Percentiles rank a stretch among this genome's conserved stretches.
phyloP scores from a whole-genome alignment of 768 basidiomycete genomes.

The Kockovaella imperatae region DNA sequence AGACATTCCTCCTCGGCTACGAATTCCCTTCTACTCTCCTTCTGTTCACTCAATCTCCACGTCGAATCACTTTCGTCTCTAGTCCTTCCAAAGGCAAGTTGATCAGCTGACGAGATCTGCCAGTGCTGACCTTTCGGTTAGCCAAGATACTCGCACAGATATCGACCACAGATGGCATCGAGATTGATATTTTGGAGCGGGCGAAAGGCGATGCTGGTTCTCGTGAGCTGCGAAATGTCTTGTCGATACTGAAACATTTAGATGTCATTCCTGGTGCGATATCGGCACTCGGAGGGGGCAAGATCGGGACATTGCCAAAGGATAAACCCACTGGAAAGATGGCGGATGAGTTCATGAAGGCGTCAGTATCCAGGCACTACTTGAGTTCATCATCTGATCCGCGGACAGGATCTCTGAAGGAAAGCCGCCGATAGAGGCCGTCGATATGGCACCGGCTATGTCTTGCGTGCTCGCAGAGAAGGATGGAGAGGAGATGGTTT shows the following conservation, averaged over 20 bases:
- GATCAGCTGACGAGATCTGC: background rate
- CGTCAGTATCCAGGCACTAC: slow-evolving; percentile 25
- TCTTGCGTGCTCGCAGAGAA: slow-evolving; percentile 77
- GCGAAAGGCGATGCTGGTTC: slow-evolving; percentile 42
- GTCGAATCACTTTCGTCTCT: slow-evolving; percentile 69
- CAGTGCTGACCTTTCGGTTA: slow-evolving; percentile 38
- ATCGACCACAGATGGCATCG: slow-evolving; percentile 50
- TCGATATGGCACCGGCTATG: slow-evolving; percentile 70
- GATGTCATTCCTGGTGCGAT: slow-evolving; percentile 67
- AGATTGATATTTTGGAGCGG: slow-evolving; percentile 60
- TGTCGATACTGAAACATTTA: slow-evolving; percentile 14
- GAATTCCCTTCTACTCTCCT: slow-evolving; percentile 93
- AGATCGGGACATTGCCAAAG: slow-evolving; percentile 64
- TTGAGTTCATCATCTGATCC: background rate
- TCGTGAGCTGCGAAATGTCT: background rate
- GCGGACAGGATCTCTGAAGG: slow-evolving; percentile 48
- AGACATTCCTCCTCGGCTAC: slow-evolving; percentile 96
- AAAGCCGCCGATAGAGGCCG: slow-evolving; percentile 58
- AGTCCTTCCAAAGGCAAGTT: slow-evolving; percentile 76
- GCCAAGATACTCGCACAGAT: slow-evolving; percentile 82
- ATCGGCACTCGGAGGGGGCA: slow-evolving; percentile 45
- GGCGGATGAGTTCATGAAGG: slow-evolving; percentile 73
- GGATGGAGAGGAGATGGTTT: slow-evolving; percentile 81
- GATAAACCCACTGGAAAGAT: slow-evolving; percentile 80
- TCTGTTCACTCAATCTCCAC: slow-evolving; percentile 55